Evolutionary conservation across 2,329 filamentous ascomycete species (phyloP), one percentile per base, ranked within the genome.

Genomic region (Xylaria arbuscula): DNA sequence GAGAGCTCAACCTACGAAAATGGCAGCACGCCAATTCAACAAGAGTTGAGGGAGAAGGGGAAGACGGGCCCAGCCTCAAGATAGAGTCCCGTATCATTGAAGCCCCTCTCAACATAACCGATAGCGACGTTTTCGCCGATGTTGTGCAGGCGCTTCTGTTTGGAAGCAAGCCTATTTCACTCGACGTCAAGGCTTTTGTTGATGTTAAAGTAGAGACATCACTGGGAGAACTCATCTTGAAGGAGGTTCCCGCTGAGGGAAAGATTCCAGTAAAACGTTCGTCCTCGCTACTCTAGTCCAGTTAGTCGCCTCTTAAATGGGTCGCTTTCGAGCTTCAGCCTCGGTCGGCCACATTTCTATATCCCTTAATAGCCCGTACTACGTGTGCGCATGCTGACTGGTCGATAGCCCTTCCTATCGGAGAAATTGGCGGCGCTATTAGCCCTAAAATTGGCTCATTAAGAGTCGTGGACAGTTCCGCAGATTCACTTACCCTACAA

Each of bases 261-360:
- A 88, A 90, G 76, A 90, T 99, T 77, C 92, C 92, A 81, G 89
- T 98, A 84, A 97, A 97, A 88, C 92, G 94, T 97, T 91, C 89
- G 94, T 93, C 85, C 81, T 85, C 74, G 74, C 67, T 85, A 81
- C 83, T 86, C 83, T 81, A 76, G 79, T 81, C 80, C 76, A 77
- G 78, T 79, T 78, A 80, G 79, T 83, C 77, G 69, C 75, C 76
- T 78, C 59, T 70, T 64, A 56, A 66, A 66, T 74, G 64, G 63
- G 69, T 68, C 55, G 62, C 75, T 71, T 72, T 53, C 72, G 59
- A 72, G 67, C 57, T 68, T 62, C 67, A 64, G 32, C 64, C 64
- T 71, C 55, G 60, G 66, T 40, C 58, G 64, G 69, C 68, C 73
- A 67, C 62, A 70, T 70, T 68, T 72, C 47, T 66, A 67, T 71